A percentile compares a stretch with the other conserved stretches of the same genome.
Evolutionary conservation across 768 basidiomycete genomes (phyloP).

Genomic region (Naematelia aurantialba): DNA sequence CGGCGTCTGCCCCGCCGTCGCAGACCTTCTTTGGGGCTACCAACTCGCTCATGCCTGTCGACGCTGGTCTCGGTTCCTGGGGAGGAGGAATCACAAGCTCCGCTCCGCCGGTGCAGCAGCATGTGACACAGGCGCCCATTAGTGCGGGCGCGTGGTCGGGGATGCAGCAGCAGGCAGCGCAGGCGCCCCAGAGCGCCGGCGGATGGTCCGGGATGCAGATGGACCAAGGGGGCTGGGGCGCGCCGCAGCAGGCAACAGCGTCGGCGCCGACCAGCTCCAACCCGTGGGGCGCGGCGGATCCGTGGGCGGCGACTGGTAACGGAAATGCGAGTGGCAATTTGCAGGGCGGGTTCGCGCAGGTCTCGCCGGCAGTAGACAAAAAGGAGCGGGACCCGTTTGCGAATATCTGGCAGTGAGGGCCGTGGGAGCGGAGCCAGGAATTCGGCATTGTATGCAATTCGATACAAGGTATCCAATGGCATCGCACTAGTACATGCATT

Average conservation of each 20-base stretch:
- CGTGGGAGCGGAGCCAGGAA: not conserved
- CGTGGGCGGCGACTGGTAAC: conserved; percentile 20
- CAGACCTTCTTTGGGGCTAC: conserved; percentile 30
- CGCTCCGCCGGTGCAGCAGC: conserved; percentile 24
- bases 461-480: too few relatives aligned
- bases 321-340: not conserved
- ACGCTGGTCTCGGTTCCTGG: conserved; percentile 33
- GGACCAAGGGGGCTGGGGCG: conserved; percentile 42
- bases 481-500: too few relatives aligned
- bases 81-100: conserved; percentile 33
- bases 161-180: too few relatives aligned
- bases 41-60: conserved; percentile 12
- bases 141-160: too few relatives aligned
- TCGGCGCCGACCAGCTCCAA: conserved; percentile 1
- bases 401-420: conserved; percentile 30
- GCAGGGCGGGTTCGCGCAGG: conserved; percentile 4
- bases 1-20: conserved; percentile 14
- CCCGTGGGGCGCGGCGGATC: conserved; percentile 24
- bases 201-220: conserved; percentile 34
- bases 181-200: not conserved
- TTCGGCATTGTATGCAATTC: too few relatives aligned
- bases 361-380: conserved; percentile 15
- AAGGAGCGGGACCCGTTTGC: conserved; percentile 42
- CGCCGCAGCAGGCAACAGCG: conserved; percentile 6
- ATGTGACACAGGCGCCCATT: conserved; percentile 3